Evolutionary conservation across 805 yeast species (phyloP), one percentile per base, ranked within the genome.

Genomic region (Cyberlindnera maritima): DNA sequence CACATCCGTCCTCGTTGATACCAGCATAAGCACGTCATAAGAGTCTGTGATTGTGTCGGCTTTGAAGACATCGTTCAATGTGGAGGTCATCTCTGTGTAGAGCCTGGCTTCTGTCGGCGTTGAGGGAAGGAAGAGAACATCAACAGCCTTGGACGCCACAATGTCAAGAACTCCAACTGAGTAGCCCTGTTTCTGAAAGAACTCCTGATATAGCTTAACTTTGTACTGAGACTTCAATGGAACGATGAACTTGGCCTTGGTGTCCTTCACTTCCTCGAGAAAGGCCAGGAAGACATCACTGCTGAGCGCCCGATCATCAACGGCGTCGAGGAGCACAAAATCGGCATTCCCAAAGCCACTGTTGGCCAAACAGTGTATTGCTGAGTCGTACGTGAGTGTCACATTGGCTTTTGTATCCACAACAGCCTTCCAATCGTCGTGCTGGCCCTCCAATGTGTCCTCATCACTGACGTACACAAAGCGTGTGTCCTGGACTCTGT

Each of bases 281-380:
- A 44, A 29, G 9, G 53, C 53, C 10, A 52, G 23, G 23, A 52
- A 41, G 19, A 52, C 17, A 20, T 52, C 55, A 10, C 44, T 26
- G 33, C 26, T 46, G 29, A 41, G 3, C 10, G 45, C 15, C 17
- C 55, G 26, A 11, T 41, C 49, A 37, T 49, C 53, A 26, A 52
- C 31, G 10, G 34, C 39, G 23, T 49, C 55, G 32, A 52, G 14
- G 25, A 48, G 29, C 8, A 49, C 31, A 36, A 52, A 48, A 31
- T 52, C 49, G 18, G 18, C 44, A 12, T 31, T 37, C 12, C 12
- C 14, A 26, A 50, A 21, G 21, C 18, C 28, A 15, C 25, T 15
- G 5, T 33, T 17, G 8, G 46, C n/a, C 17, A 44, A n/a, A n/a
- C 31, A 41, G 29, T 48, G 46, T 11, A 39, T 18, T 2, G 46